A percentile compares a stretch with the other conserved stretches of the same genome.
Evolutionary conservation across 495 filamentous ascomycete genomes (phyloP).

Genomic region (Hapsidospora chrysogenum): DNA sequence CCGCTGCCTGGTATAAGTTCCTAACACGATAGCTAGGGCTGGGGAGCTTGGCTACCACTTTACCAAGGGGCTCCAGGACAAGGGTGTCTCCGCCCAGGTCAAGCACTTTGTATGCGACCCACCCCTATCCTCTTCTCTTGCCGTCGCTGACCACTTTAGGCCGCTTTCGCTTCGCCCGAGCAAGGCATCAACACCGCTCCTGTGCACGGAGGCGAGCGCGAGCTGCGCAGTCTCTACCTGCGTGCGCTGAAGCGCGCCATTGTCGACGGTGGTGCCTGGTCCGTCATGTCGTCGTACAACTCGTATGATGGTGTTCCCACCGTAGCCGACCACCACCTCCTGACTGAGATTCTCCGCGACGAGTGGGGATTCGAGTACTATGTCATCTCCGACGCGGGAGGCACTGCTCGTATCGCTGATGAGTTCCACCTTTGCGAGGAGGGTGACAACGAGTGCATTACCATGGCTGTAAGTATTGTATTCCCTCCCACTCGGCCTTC

Average conservation of each 20-base stretch:
- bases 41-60: conserved; percentile 42
- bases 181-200: conserved; percentile 54
- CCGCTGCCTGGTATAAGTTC: too few relatives aligned
- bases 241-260: conserved; percentile 50
- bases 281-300: conserved; percentile 53
- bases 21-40: conserved; percentile 1
- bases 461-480: conserved; percentile 25
- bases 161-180: conserved; percentile 45
- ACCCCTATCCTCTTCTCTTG: conserved; percentile 1
- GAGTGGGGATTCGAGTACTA: conserved; percentile 59
- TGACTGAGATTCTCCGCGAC: conserved; percentile 47
- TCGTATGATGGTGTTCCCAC: conserved; percentile 53
- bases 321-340: conserved; percentile 39
- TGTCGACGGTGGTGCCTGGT: conserved; percentile 46
- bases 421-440: conserved; percentile 43
- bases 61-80: conserved; percentile 42
- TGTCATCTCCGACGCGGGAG: conserved; percentile 39
- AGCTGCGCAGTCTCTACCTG: conserved; percentile 50
- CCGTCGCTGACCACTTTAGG: conserved; percentile 7
- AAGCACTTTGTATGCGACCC: conserved; percentile 38
- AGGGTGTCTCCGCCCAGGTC: conserved; percentile 46
- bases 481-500: too few relatives aligned
- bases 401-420: conserved; percentile 45
- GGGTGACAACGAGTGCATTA: conserved; percentile 40
- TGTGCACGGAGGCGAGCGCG: conserved; percentile 50